Conservation (phyloP, 805 yeast genomes). For the Zygotorulaspora sp. region DNA sequence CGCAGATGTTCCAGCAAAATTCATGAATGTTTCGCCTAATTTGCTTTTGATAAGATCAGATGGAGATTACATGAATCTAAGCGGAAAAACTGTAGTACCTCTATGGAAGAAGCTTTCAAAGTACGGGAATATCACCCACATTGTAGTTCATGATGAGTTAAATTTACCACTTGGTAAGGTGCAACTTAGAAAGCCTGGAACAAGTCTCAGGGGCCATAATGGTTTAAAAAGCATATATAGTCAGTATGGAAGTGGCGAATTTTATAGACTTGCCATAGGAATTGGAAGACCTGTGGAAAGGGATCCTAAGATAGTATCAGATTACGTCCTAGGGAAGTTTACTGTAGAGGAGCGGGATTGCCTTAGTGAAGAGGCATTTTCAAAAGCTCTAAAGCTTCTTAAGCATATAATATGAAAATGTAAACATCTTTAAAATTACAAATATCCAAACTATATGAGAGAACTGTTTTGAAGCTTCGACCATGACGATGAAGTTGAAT, state of each 20-base stretch:
- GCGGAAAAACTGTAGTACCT: constrained; percentile 54
- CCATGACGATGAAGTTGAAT: no score
- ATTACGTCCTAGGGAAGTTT: constrained; percentile 60
- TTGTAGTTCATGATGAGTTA: constrained; percentile 78
- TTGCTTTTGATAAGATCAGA: constrained; percentile 48
- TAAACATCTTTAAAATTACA: no score
- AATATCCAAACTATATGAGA: no score
- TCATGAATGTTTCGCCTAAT: constrained; percentile 15
- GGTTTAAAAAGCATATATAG: constrained; percentile 62
- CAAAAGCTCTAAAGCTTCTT: constrained; percentile 36
- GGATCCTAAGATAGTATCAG: constrained; percentile 44
- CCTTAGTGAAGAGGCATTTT: constrained; percentile 40
- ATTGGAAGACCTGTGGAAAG: constrained; percentile 61
- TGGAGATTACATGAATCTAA: constrained; percentile 59
- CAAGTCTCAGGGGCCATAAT: constrained; percentile 77
- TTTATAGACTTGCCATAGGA: constrained; percentile 69
- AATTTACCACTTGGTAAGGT: constrained; percentile 61
- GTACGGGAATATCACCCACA: constrained; percentile 38
- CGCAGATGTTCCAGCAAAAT: constrained; percentile 11
- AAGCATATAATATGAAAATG: constrained; percentile 24
- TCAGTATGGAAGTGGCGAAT: constrained; percentile 43
- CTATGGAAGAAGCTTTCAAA: constrained; percentile 42
- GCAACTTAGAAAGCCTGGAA: constrained; percentile 54
- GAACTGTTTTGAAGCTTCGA: no score
- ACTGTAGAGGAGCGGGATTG: constrained; percentile 41